Evolutionary conservation across 352 stramenopile genomes (phyloP).

Genomic region (Ophiocytium majus): DNA sequence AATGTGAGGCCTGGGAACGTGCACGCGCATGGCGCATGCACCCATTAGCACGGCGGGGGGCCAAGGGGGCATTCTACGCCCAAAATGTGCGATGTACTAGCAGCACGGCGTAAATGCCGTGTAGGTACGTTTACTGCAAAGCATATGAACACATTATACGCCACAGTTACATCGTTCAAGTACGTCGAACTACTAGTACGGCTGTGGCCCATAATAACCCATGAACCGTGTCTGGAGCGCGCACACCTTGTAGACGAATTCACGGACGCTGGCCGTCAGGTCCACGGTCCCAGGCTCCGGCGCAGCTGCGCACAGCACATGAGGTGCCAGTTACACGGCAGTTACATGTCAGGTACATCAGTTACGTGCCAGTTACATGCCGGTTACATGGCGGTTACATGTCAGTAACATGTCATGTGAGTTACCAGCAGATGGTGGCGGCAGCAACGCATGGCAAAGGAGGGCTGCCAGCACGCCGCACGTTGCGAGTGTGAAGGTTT

Average conservation of each 20-base stretch:
- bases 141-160: neutral
- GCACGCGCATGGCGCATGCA: no score
- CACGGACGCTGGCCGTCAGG: neutral
- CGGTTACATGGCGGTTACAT: no score
- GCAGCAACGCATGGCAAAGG: no score
- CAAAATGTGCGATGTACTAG: neutral
- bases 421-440: no score
- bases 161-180: neutral
- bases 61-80: neutral
- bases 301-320: neutral
- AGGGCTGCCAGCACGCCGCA: no score
- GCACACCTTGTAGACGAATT: slow-evolving; percentile 30
- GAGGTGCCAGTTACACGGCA: no score
- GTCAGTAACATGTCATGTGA: no score
- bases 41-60: no score
- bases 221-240: neutral
- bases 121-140: neutral
- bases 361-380: no score
- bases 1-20: no score
- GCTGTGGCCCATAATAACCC: neutral
- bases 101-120: neutral
- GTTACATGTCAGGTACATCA: no score
- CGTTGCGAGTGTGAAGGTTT: no score
- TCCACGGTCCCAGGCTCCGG: neutral
- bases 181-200: neutral